Evolutionary conservation across 2,329 filamentous ascomycete species (phyloP).

Genomic region (Nigrograna mackinnonii): DNA sequence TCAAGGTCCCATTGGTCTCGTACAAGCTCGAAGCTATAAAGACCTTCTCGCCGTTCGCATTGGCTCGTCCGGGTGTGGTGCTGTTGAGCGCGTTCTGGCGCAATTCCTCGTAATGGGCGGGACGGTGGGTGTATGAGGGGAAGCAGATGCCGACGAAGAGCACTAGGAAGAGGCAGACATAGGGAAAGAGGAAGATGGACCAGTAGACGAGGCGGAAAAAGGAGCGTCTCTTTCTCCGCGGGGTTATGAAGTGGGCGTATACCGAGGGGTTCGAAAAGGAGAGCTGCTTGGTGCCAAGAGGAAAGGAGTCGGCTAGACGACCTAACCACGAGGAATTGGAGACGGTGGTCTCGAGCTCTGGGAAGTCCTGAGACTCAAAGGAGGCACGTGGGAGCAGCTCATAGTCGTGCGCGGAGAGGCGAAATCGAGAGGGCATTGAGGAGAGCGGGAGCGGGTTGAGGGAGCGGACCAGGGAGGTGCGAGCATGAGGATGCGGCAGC

Average conservation of each 20-base stretch:
- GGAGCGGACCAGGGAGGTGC: too few relatives aligned
- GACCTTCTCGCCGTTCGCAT: slow-evolving; percentile 65
- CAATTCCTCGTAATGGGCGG: slow-evolving; percentile 54
- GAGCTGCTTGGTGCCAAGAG: slow-evolving; percentile 25
- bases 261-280: slow-evolving; percentile 29
- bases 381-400: slow-evolving; percentile 36
- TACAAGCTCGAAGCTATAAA: slow-evolving; percentile 75
- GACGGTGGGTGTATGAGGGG: slow-evolving; percentile 60
- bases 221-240: slow-evolving; percentile 34
- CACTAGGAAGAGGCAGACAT: slow-evolving; percentile 39
- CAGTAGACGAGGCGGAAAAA: slow-evolving; percentile 34
- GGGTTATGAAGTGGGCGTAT: slow-evolving; percentile 36
- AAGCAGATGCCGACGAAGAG: slow-evolving; percentile 53
- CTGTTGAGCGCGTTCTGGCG: slow-evolving; percentile 34
- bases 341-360: slow-evolving; percentile 12
- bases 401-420: slow-evolving; percentile 29
- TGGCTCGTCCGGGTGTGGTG: slow-evolving; percentile 47
- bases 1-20: slow-evolving; percentile 63
- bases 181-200: slow-evolving; percentile 33
- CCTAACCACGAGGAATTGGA: slow-evolving; percentile 28
- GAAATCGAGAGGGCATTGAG: slow-evolving; percentile 16
- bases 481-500: too few relatives aligned
- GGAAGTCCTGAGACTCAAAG: slow-evolving; percentile 22
- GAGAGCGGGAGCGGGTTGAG: too few relatives aligned
- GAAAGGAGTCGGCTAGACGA: slow-evolving; percentile 18